Percentiles rank a stretch among this genome's conserved stretches.
Conservation (phyloP, 176 grass and related monocot genomes). For the Ampelocalamus luodianensis region DNA sequence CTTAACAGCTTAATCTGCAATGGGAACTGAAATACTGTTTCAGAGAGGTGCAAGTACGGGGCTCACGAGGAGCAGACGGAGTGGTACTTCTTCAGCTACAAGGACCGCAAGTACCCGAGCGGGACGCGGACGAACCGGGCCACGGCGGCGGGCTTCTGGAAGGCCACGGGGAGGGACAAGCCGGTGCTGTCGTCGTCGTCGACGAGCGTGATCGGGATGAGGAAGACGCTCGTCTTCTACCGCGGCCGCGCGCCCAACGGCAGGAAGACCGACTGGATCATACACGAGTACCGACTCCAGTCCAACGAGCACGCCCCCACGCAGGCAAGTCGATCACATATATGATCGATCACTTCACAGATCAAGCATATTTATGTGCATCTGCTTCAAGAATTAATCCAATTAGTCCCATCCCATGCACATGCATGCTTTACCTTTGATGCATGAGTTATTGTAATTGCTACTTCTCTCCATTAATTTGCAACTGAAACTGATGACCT, state of each 20-base stretch:
- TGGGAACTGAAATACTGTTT: not conserved
- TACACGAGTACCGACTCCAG: slow-evolving; percentile 93
- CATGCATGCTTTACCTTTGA: too few relatives aligned
- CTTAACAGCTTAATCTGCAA: not conserved
- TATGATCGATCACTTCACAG: not conserved
- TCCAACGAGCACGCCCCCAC: slow-evolving; percentile 66
- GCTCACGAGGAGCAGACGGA: slow-evolving; percentile 65
- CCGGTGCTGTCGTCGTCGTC: slow-evolving; percentile 61
- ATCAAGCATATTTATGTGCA: not conserved
- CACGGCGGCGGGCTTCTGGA: slow-evolving; percentile 91
- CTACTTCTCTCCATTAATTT: too few relatives aligned
- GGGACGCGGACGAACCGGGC: slow-evolving; percentile 92
- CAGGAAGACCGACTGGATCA: slow-evolving; percentile 89
- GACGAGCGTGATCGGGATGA: slow-evolving; percentile 78
- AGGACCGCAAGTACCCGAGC: slow-evolving; percentile 96
- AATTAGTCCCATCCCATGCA: not conserved
- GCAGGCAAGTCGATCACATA: slow-evolving; percentile 43
- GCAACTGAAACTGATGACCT: not conserved
- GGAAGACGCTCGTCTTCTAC: slow-evolving; percentile 99
- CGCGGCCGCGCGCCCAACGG: slow-evolving; percentile 88
- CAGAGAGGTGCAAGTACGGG: slow-evolving; percentile 59
- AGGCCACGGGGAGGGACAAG: slow-evolving; percentile 93
- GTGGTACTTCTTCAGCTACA: slow-evolving; percentile 98
- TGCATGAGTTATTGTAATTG: too few relatives aligned
- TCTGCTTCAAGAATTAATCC: slow-evolving; percentile 8